Evolutionary conservation across 371 early-diverging fungal genomes (phyloP).

Genomic region (Lichtheimia hyalospora): DNA sequence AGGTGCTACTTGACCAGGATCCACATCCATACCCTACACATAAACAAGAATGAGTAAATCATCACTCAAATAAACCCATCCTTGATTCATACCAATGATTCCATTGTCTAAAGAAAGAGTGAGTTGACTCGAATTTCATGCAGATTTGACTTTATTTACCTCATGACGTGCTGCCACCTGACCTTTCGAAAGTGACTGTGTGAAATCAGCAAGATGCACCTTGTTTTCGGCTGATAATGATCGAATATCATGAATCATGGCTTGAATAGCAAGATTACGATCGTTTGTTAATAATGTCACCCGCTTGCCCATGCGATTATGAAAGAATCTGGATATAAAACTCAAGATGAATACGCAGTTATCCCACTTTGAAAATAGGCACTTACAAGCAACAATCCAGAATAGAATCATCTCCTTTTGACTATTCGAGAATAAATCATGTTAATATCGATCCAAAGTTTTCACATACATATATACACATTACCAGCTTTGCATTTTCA

Average conservation of each 20-base stretch:
- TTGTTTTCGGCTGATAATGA: constrained; percentile 29
- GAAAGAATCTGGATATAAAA: neutral
- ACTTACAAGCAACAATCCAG: constrained; percentile 42
- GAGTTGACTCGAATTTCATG: too few species aligned
- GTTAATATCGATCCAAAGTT: neutral
- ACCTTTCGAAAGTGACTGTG: neutral
- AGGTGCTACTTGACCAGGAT: too few species aligned
- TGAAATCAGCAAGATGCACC: constrained; percentile 15
- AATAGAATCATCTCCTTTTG: constrained; percentile 36
- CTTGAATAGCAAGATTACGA: constrained; percentile 43
- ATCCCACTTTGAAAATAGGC: too few species aligned
- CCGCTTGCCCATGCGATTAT: constrained; percentile 3
- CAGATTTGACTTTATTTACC: too few species aligned
- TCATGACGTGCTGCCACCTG: too few species aligned
- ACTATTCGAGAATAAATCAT: neutral
- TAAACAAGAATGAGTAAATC: too few species aligned
- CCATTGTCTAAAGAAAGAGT: too few species aligned
- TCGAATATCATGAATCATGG: constrained; percentile 40
- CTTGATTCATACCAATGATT: too few species aligned
- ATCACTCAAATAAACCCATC: too few species aligned
- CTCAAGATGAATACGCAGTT: neutral
- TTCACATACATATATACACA: neutral
- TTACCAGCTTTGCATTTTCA: constrained; percentile 11
- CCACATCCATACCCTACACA: too few species aligned
- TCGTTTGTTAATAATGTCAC: constrained; percentile 39